A percentile compares a stretch with the other conserved stretches of the same genome.
Conservation (phyloP, 1,284 basidiomycete genomes). For the Cryptococcus deneoformans region DNA sequence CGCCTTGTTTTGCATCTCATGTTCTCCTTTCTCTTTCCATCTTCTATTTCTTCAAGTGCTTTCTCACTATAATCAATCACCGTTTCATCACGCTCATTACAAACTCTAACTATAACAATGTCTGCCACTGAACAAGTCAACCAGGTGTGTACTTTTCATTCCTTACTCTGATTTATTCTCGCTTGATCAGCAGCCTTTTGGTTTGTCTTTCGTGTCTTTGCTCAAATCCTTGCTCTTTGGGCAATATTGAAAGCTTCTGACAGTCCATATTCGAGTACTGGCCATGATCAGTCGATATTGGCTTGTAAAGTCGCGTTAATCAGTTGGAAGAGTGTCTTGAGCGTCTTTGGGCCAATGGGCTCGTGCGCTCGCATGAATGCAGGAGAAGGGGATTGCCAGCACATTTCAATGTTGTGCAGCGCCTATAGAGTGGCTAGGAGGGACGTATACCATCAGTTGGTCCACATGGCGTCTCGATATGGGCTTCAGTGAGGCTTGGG, state of each 20-base stretch:
- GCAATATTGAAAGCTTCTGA: not conserved
- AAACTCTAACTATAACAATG: constrained; percentile 7
- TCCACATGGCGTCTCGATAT: too few species aligned
- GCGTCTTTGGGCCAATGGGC: too few species aligned
- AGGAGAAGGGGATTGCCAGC: too few species aligned
- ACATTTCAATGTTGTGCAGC: too few species aligned
- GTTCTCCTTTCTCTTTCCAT: constrained; percentile 2
- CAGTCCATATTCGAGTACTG: too few species aligned
- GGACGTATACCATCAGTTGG: too few species aligned
- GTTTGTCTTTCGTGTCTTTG: not conserved
- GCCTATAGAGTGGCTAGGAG: too few species aligned
- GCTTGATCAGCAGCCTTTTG: not conserved
- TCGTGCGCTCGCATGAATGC: too few species aligned
- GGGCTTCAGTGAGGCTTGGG: too few species aligned
- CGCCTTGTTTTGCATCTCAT: not conserved
- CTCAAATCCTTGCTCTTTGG: not conserved
- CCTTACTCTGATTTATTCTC: not conserved
- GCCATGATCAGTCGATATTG: too few species aligned
- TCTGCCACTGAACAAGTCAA: constrained; percentile 11
- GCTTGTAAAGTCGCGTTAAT: too few species aligned
- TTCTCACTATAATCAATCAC: not conserved
- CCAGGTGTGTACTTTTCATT: constrained; percentile 8
- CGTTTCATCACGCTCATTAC: not conserved
- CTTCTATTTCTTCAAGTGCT: not conserved
- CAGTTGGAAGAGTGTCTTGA: too few species aligned